Percentiles rank a stretch among this genome's conserved stretches.
These are phyloP conservation scores for Epichloe gansuensis DNA, from an alignment of 2,329 filamentous ascomycete genomes.

Conservation along the genomic window DNA sequence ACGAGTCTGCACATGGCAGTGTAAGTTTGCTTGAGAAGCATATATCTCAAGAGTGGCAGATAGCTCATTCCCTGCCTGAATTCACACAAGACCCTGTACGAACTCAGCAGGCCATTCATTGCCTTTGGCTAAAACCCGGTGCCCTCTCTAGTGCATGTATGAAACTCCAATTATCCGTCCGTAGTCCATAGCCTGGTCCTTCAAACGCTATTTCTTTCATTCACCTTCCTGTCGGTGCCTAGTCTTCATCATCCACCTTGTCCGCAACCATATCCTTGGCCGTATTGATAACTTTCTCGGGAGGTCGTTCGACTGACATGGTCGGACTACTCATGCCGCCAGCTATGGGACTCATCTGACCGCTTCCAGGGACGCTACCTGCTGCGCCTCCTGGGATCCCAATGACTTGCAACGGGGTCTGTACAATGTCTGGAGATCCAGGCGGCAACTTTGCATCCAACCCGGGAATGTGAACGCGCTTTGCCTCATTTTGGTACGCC, in stretches of 20 bases:
- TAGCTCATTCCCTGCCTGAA: not conserved
- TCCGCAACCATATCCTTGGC: conserved; percentile 39
- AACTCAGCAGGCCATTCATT: too few relatives aligned
- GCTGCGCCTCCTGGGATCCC: conserved; percentile 13
- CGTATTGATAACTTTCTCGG: conserved; percentile 38
- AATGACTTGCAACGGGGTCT: conserved; percentile 53
- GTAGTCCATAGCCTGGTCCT: not conserved
- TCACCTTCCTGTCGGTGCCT: conserved; percentile 5
- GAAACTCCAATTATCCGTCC: too few relatives aligned
- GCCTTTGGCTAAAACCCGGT: too few relatives aligned
- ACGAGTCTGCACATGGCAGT: not conserved
- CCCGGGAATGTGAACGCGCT: conserved; percentile 73
- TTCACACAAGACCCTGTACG: not conserved
- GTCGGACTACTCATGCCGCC: conserved; percentile 34
- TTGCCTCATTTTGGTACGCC: conserved; percentile 92
- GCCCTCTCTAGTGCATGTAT: too few relatives aligned
- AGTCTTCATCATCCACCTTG: conserved; percentile 41
- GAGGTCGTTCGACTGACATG: conserved; percentile 30
- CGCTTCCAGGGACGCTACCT: conserved; percentile 17
- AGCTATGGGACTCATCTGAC: conserved; percentile 34
- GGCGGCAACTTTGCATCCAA: conserved; percentile 57
- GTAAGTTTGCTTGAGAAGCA: not conserved
- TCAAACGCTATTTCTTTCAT: not conserved
- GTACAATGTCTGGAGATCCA: conserved; percentile 67
- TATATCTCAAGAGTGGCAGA: not conserved